Conservation (phyloP, 768 basidiomycete species). For the Suillus discolor region DNA sequence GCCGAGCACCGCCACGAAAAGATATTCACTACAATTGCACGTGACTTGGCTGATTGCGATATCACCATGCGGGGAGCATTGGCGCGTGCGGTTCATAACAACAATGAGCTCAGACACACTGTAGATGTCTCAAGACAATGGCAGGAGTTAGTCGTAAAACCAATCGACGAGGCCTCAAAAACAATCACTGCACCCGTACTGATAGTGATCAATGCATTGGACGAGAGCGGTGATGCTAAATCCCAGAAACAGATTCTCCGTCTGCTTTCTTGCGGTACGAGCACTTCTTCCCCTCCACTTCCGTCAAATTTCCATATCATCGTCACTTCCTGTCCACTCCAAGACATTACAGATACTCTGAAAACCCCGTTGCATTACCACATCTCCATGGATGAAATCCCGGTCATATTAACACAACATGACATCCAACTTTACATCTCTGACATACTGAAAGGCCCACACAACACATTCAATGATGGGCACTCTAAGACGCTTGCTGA, state of each 20-base stretch:
- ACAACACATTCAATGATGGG: background rate
- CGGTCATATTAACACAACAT: too few relatives aligned
- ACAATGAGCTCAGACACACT: conserved; percentile 2
- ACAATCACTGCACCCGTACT: conserved; percentile 21
- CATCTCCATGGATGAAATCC: too few relatives aligned
- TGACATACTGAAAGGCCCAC: too few relatives aligned
- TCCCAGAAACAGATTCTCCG: conserved; percentile 18
- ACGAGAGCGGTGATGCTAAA: conserved; percentile 16
- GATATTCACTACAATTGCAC: conserved; percentile 7
- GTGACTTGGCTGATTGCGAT: background rate
- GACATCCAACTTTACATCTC: too few relatives aligned
- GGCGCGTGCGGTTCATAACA: background rate
- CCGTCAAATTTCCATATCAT: conserved; percentile 18
- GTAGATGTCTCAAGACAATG: conserved; percentile 14
- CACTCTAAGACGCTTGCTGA: background rate
- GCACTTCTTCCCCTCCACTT: background rate
- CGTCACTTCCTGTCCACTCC: conserved; percentile 15
- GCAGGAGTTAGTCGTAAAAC: conserved; percentile 19
- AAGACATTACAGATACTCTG: too few relatives aligned
- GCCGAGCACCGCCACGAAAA: background rate
- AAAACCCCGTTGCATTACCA: too few relatives aligned
- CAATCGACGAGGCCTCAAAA: conserved; percentile 5
- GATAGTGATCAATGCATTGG: conserved; percentile 28
- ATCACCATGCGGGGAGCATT: background rate
- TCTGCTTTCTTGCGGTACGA: background rate